These are phyloP conservation scores for Dalbergia cochinchinensis DNA, from an alignment of 306 rosid species.

Conservation along the genomic window DNA sequence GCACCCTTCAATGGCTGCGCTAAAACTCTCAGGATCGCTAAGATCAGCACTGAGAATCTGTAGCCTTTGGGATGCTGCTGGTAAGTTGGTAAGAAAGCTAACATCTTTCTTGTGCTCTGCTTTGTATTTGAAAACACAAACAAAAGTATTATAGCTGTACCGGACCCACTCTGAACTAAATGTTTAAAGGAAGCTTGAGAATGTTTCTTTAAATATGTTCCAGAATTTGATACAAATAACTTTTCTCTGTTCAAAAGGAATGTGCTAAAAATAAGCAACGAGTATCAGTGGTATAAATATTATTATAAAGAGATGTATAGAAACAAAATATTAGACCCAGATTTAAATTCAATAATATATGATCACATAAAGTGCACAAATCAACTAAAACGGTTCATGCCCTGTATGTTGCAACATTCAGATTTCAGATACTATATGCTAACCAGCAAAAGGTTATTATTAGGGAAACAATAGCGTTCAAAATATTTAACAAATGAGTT, in stretches of 20 bases:
- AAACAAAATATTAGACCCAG: background rate
- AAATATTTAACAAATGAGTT: background rate
- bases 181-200: too few species aligned
- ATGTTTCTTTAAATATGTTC: too few species aligned
- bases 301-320: background rate
- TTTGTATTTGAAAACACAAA: background rate
- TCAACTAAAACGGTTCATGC: too few species aligned
- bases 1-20: conserved; percentile 62
- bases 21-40: conserved; percentile 60
- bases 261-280: background rate
- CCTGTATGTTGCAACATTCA: background rate
- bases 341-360: too few species aligned
- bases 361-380: background rate
- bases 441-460: background rate
- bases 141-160: background rate
- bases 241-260: too few species aligned
- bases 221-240: too few species aligned
- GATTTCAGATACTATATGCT: background rate
- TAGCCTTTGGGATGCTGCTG: conserved; percentile 62
- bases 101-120: conserved; percentile 52
- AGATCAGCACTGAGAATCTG: conserved; percentile 62
- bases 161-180: too few species aligned
- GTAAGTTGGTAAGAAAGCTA: conserved; percentile 60
- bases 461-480: background rate
- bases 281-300: background rate